Conservation (phyloP, 139 green algal genomes). For the Coelastrella sp. region DNA sequence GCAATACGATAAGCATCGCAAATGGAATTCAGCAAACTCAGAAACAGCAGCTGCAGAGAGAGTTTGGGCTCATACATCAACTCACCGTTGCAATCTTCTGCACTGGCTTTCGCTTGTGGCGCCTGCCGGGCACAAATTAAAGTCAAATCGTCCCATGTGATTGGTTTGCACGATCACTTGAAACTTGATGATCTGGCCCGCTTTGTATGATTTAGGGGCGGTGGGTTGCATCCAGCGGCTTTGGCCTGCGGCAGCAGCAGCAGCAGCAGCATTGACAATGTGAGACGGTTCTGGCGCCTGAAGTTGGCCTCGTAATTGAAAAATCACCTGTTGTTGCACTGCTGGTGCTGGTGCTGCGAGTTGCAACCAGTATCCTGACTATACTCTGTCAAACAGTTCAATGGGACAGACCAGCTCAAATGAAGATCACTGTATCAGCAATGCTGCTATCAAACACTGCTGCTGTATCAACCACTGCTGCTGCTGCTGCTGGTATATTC, state of each 20-base stretch:
- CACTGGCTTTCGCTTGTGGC: slow-evolving; percentile 5
- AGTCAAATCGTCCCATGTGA: slow-evolving; percentile 4
- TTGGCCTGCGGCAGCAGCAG: slow-evolving; percentile 7
- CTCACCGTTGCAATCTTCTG: background rate
- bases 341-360: background rate
- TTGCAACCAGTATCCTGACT: background rate
- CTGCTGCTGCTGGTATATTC: background rate
- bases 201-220: slow-evolving; percentile 14
- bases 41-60: background rate
- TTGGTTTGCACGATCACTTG: slow-evolving; percentile 26
- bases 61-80: background rate
- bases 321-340: background rate
- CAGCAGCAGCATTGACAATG: background rate
- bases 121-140: background rate
- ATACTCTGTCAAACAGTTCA: background rate
- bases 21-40: no score
- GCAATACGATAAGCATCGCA: no score
- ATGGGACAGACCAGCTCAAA: no score
- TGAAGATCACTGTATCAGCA: no score
- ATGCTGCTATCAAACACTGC: background rate
- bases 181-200: background rate
- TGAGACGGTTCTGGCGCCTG: background rate
- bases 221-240: slow-evolving; percentile 28
- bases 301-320: no score
- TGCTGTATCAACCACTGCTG: background rate